Conservation (phyloP, 163 green algal genomes). For the Coccomyxa subellipsoidea region DNA sequence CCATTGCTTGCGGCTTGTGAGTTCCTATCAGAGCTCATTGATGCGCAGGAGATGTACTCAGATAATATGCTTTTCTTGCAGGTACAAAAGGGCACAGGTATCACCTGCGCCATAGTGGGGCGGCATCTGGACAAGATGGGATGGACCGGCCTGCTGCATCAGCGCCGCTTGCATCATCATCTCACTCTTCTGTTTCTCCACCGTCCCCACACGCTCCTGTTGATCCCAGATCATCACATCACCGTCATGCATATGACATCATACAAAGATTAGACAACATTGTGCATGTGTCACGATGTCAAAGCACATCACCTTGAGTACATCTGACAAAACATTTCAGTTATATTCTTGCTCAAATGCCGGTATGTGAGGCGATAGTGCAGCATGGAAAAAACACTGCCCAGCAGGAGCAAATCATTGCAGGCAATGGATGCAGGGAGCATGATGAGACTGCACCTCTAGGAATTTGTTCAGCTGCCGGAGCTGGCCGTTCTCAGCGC, state of each 20-base stretch:
- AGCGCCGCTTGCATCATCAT: slow-evolving; percentile 43
- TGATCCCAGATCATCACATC: neutral
- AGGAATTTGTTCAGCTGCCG: slow-evolving; percentile 66
- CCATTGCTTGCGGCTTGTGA: no score
- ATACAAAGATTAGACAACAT: no score
- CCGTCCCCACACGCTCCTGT: slow-evolving; percentile 41
- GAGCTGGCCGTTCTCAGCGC: slow-evolving; percentile 57
- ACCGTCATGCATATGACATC: neutral
- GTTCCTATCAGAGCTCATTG: no score
- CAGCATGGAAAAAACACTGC: neutral
- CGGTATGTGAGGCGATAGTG: no score
- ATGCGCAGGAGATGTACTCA: no score
- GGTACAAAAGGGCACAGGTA: no score
- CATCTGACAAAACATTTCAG: neutral
- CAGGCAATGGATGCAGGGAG: neutral
- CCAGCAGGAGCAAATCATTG: neutral
- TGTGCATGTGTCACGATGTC: no score
- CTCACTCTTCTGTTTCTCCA: slow-evolving; percentile 44
- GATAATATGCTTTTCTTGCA: no score
- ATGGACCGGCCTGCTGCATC: slow-evolving; percentile 23
- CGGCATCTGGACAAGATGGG: neutral
- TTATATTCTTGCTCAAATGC: neutral
- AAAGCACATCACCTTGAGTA: no score
- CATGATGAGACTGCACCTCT: slow-evolving; percentile 48
- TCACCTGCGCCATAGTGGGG: neutral